A percentile compares a stretch with the other conserved stretches of the same genome.
Evolutionary conservation across 176 grass and related monocot species (phyloP).

Genomic region (Typha latifolia): DNA sequence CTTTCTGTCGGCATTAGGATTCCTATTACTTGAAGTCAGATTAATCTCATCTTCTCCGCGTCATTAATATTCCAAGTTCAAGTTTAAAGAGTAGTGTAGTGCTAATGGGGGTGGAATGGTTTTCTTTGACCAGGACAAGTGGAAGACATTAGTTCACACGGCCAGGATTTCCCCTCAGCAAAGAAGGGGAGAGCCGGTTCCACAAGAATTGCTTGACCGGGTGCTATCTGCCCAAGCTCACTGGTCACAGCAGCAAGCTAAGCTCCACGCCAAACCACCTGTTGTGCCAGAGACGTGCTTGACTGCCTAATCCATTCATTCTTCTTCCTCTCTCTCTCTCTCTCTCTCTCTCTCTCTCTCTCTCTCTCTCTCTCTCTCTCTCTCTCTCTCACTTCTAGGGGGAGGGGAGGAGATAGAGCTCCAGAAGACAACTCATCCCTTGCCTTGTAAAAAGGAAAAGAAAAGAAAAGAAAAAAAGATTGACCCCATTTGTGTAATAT

Average conservation of each 20-base stretch:
- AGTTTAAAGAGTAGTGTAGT: too few species aligned
- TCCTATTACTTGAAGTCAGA: neutral
- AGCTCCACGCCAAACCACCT: constrained; percentile 30
- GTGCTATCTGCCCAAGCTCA: constrained; percentile 57
- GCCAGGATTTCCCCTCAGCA: constrained; percentile 68
- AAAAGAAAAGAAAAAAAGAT: neutral
- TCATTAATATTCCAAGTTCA: too few species aligned
- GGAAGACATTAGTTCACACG: constrained; percentile 85
- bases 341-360: too few species aligned
- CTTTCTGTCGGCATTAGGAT: neutral
- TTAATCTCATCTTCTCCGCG: neutral
- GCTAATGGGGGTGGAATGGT: neutral
- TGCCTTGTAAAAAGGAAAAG: neutral
- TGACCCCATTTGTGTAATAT: constrained; percentile 20
- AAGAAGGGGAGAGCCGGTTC: constrained; percentile 58
- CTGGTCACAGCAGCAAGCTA: constrained; percentile 54
- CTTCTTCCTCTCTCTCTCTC: neutral
- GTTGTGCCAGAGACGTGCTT: constrained; percentile 23
- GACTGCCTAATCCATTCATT: neutral
- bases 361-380: too few species aligned
- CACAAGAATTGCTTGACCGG: constrained; percentile 63
- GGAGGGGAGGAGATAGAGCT: neutral
- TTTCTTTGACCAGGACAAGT: constrained; percentile 53
- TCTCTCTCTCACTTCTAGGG: too few species aligned
- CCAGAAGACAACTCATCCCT: constrained; percentile 23